A percentile compares a stretch with the other conserved stretches of the same genome.
These are phyloP conservation scores for Boletales sp. DNA, from an alignment of 768 basidiomycete species.

Conservation along the genomic window DNA sequence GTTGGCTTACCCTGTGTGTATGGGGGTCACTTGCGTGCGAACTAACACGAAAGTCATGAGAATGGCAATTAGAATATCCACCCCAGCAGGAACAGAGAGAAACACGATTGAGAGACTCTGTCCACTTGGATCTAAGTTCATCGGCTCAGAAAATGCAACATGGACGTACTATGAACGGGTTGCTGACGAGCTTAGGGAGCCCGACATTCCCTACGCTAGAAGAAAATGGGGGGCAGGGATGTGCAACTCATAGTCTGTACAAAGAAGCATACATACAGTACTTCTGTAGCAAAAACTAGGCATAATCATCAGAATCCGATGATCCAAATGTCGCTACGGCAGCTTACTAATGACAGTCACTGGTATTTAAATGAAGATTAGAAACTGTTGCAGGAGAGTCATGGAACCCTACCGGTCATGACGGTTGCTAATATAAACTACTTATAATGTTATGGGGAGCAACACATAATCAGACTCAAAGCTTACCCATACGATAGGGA, in stretches of 20 bases:
- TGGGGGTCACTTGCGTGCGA: not conserved
- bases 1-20: not conserved
- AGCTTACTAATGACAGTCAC: not conserved
- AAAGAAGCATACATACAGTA: not conserved
- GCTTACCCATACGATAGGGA: not conserved
- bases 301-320: not conserved
- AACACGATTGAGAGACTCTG: not conserved
- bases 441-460: conserved; percentile 1
- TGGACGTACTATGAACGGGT: not conserved
- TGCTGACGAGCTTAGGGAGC: not conserved
- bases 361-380: not conserved
- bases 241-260: too few relatives aligned
- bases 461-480: not conserved
- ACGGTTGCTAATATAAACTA: not conserved
- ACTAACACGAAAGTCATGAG: not conserved
- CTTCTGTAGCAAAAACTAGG: not conserved
- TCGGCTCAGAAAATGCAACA: not conserved
- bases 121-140: not conserved
- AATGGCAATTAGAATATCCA: not conserved
- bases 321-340: not conserved
- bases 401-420: not conserved
- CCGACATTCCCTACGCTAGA: too few relatives aligned
- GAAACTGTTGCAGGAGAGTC: too few relatives aligned
- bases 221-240: too few relatives aligned
- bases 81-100: not conserved